Percentiles rank a stretch among this genome's conserved stretches.
phyloP scores from a whole-genome alignment of 2,329 filamentous ascomycete species.

The Parastagonospora avenae region DNA sequence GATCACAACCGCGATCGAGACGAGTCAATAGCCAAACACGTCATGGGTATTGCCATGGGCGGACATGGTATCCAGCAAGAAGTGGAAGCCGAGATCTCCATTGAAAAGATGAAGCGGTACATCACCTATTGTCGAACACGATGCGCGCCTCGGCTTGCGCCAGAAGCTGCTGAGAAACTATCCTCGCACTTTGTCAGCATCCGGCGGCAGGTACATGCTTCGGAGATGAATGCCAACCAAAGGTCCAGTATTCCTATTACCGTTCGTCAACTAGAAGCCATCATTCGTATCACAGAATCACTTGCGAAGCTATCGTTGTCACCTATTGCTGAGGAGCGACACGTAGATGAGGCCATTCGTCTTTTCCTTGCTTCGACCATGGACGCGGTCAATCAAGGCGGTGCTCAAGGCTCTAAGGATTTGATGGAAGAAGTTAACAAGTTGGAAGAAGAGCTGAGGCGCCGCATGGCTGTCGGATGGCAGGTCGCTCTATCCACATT shows the following conservation, averaged over 20 bases:
- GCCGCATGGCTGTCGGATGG: slow-evolving; percentile 91
- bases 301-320: slow-evolving; percentile 89
- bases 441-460: slow-evolving; percentile 86
- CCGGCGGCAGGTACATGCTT: slow-evolving; percentile 87
- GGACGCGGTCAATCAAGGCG: slow-evolving; percentile 93
- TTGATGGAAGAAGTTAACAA: slow-evolving; percentile 87
- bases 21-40: slow-evolving; percentile 92
- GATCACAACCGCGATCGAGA: slow-evolving; percentile 90
- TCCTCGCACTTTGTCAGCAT: slow-evolving; percentile 98
- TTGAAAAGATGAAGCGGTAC: slow-evolving; percentile 97
- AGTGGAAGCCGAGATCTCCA: slow-evolving; percentile 83
- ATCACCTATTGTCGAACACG: slow-evolving; percentile 96
- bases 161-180: slow-evolving; percentile 92
- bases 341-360: slow-evolving; percentile 96
- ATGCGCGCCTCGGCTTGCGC: slow-evolving; percentile 87
- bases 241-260: slow-evolving; percentile 97
- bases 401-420: slow-evolving; percentile 78
- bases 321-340: slow-evolving; percentile 82
- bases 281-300: slow-evolving; percentile 95
- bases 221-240: slow-evolving; percentile 86
- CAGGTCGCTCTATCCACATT: slow-evolving; percentile 87
- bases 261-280: slow-evolving; percentile 93
- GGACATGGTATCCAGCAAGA: slow-evolving; percentile 81
- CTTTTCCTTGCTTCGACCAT: slow-evolving; percentile 96
- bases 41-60: slow-evolving; percentile 97